phyloP scores from a whole-genome alignment of 164 flowering plant species.

The Sedum album region DNA sequence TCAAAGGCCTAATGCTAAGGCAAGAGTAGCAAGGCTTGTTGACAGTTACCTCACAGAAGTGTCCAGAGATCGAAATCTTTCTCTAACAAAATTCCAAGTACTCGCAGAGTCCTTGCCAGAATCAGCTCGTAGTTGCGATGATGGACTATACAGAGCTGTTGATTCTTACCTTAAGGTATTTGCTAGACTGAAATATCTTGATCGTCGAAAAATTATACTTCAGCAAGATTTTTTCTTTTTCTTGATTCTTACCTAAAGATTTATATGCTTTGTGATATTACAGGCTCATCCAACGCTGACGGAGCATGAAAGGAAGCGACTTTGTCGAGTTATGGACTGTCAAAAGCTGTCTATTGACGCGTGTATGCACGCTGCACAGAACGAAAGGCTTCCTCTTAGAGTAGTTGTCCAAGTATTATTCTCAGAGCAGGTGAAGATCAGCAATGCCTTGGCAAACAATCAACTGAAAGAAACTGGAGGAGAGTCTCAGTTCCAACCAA shows the following conservation, averaged over 20 bases:
- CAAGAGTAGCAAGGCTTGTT: slow-evolving; percentile 46
- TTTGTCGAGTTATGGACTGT: slow-evolving; percentile 68
- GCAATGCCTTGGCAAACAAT: slow-evolving; percentile 44
- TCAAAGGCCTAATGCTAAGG: slow-evolving; percentile 26
- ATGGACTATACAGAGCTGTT: slow-evolving; percentile 84
- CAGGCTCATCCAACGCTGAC: slow-evolving; percentile 64
- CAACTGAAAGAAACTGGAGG: slow-evolving; percentile 19
- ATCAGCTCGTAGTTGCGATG: slow-evolving; percentile 56
- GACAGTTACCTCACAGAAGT: slow-evolving; percentile 76
- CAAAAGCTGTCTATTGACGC: slow-evolving; percentile 79
- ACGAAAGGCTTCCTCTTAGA: slow-evolving; percentile 77
- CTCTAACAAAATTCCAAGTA: slow-evolving; percentile 54
- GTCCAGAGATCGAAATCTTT: slow-evolving; percentile 62
- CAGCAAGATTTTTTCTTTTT: background rate
- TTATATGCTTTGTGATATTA: slow-evolving; percentile 6
- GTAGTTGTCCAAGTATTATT: slow-evolving; percentile 68
- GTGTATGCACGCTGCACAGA: slow-evolving; percentile 83
- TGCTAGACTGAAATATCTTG: background rate
- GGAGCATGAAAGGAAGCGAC: slow-evolving; percentile 62
- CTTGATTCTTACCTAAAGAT: background rate
- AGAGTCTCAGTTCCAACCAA: slow-evolving; percentile 20
- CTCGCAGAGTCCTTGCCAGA: slow-evolving; percentile 61
- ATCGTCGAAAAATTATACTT: background rate
- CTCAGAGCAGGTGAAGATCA: slow-evolving; percentile 71
- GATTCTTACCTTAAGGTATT: slow-evolving; percentile 74